Evolutionary conservation across 2,329 filamentous ascomycete genomes (phyloP), one percentile per base, ranked within the genome.

Genomic region (Pseudogymnoascus sp.): DNA sequence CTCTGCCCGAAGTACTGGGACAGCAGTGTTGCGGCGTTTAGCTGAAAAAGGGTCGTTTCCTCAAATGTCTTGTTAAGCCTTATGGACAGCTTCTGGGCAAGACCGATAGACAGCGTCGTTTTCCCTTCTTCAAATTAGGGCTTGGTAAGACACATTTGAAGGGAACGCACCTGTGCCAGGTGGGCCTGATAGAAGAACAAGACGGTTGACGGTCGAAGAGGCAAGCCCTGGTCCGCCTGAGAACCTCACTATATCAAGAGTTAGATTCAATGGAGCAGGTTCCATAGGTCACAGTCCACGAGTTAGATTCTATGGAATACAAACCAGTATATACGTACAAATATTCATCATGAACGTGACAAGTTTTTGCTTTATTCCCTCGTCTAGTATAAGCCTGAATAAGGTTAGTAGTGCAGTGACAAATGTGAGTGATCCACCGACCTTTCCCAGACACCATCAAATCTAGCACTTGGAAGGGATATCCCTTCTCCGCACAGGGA

Each of bases 101-200:
- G 92, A 12, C 92, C 93, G 81, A 97, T 97, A 74, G 97, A 92
- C 69, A 96, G 77, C 86, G 96, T 93, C 9, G 91, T 96, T 76
- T 96, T 96, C 68, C 43, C 43, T 50, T 12, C 2, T 3, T 18
- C 8, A 11, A 11, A 30, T 50, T 2, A 50, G 41, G 14, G 12
- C 6, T 14, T 22, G 11, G 12, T 43, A 28, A 47, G 2, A 47
- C 6, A 6, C 6, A 6, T 20, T 14, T n/a, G 1, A 14, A 20
- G 14, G 12, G 8, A 11, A 30, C 6, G 25, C 18, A 50, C 91
- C 91, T 1, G 91, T 95, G 64, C 91, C 91, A 0, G 91, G 91
- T 0, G 90, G 90, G 0, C 91, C 91, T 69, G 95, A 93, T 73
- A 96, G 92, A n/a, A 96, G 75, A 66, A 96, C 93, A 88, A 63